phyloP scores from a whole-genome alignment of 257 asterid species.

The Coffea eugenioides region DNA sequence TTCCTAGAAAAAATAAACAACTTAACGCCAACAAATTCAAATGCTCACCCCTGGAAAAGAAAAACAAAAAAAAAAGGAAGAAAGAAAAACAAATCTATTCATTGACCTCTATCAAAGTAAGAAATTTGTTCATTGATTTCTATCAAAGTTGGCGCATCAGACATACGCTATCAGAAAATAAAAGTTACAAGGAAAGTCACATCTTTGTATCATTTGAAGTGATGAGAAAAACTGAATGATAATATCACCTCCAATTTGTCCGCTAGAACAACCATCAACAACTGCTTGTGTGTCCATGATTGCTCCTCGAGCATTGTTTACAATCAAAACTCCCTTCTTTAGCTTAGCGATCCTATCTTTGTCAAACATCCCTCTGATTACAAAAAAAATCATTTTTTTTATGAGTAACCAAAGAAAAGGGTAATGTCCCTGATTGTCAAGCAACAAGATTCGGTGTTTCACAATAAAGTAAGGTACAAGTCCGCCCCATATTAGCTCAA shows the following conservation, averaged over 20 bases:
- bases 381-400: background rate
- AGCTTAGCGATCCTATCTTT: slow-evolving; percentile 81
- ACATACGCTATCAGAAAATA: background rate
- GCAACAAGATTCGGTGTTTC: background rate
- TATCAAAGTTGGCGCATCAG: background rate
- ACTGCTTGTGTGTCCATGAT: slow-evolving; percentile 99
- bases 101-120: too few relatives aligned
- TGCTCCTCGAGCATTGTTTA: slow-evolving; percentile 98
- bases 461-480: background rate
- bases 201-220: background rate
- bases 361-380: slow-evolving; percentile 75
- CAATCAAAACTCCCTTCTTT: slow-evolving; percentile 87
- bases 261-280: slow-evolving; percentile 87
- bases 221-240: background rate
- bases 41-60: too few relatives aligned
- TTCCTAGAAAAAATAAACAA: background rate
- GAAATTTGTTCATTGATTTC: background rate
- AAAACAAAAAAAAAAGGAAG: too few relatives aligned
- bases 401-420: background rate
- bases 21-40: background rate
- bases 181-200: background rate
- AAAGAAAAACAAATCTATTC: too few relatives aligned
- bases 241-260: slow-evolving; percentile 84
- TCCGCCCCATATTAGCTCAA: background rate
- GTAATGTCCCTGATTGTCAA: background rate